Percentiles rank a stretch among this genome's conserved stretches.
Evolutionary conservation across 176 grass and related monocot genomes (phyloP).

Genomic region (Triticum aestivum): DNA sequence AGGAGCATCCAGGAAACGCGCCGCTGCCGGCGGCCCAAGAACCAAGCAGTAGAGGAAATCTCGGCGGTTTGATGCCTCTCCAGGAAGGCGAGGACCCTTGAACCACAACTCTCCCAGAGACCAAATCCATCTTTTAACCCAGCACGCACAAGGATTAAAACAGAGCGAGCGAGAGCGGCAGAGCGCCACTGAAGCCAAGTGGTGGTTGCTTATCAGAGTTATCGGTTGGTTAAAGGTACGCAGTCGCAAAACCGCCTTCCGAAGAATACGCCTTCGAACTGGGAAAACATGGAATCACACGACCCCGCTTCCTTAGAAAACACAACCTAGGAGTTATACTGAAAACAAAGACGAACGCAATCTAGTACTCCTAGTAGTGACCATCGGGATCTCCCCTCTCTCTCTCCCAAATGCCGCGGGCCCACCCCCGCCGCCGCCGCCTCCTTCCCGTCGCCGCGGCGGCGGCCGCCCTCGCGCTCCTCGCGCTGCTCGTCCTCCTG

Average conservation of each 20-base stretch:
- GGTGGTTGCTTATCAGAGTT: conserved; percentile 32
- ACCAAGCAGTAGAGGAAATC: background rate
- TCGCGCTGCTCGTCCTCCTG: conserved; percentile 32
- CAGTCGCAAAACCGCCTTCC: background rate
- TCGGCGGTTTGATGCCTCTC: conserved; percentile 1
- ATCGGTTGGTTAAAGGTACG: background rate
- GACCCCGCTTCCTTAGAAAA: background rate
- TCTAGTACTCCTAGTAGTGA: background rate
- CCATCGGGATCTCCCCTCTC: no score
- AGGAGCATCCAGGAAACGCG: conserved; percentile 13
- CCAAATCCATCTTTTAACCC: conserved; percentile 41
- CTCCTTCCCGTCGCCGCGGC: conserved; percentile 34
- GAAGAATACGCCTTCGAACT: accelerated
- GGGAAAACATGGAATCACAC: background rate
- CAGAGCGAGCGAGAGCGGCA: background rate
- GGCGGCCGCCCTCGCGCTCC: conserved; percentile 36
- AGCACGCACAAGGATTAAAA: background rate
- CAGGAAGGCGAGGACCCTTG: background rate
- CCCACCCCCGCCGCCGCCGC: conserved; percentile 33
- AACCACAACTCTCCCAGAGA: background rate
- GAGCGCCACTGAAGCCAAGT: background rate
- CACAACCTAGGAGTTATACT: background rate
- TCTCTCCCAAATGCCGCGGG: conserved; percentile 36
- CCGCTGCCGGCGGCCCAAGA: background rate
- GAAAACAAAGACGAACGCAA: background rate